phyloP scores from a whole-genome alignment of 805 yeast genomes.

The Lipomyces lipofer region DNA sequence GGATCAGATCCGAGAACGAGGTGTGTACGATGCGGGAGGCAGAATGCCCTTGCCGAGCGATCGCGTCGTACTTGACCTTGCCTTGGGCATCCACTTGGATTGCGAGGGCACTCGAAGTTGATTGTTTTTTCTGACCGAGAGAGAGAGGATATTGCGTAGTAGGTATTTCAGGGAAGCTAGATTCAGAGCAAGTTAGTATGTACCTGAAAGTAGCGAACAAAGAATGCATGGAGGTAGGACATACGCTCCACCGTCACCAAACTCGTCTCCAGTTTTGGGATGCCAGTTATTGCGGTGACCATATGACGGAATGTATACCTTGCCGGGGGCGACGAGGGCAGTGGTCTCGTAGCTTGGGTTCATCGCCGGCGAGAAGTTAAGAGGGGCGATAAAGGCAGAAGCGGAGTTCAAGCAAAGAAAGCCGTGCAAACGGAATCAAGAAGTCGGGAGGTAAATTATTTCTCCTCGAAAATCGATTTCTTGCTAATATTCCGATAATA shows the following conservation, averaged over 20 bases:
- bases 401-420: too few species aligned
- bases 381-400: too few species aligned
- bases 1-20: conserved; percentile 58
- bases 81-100: conserved; percentile 38
- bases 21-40: conserved; percentile 44
- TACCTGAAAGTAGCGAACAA: background rate
- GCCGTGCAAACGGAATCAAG: too few species aligned
- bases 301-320: conserved; percentile 32
- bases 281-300: conserved; percentile 37
- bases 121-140: conserved; percentile 35
- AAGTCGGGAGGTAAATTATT: too few species aligned
- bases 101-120: conserved; percentile 35
- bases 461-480: too few species aligned
- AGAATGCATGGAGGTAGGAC: conserved; percentile 4
- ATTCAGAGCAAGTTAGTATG: too few species aligned
- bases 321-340: background rate
- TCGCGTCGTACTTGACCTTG: conserved; percentile 37
- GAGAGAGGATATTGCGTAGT: conserved; percentile 40
- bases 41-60: conserved; percentile 41
- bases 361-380: too few species aligned
- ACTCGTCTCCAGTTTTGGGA: conserved; percentile 35
- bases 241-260: conserved; percentile 41
- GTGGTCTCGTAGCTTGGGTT: too few species aligned
- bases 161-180: conserved; percentile 38
- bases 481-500: too few species aligned